Base-by-base conservation (phyloP, 768 basidiomycete genomes). In the Suillus fuscotomentosus region DNA sequence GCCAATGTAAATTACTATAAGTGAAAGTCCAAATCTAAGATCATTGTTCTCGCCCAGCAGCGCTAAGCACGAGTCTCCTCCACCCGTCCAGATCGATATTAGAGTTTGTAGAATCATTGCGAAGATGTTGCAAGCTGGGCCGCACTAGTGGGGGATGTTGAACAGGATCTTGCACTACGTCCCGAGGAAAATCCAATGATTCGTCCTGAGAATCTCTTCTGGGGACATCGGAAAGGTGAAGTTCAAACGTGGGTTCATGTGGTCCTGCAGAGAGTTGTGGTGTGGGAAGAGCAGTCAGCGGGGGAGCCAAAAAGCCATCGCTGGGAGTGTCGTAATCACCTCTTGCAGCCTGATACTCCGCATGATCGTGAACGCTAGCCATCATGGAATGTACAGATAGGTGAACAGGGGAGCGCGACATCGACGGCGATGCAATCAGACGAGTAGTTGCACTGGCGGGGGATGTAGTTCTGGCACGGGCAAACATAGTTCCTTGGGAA, bases 61-160 rank as follows among this genome's bases (percentile, higher is more conserved):
- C 67, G 41, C 14, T 60, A 45, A 68, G 39, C 24, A 68, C 67
- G 41, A 67, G 67, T 43, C 42, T 68, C 51, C 55, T 64, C 67
- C 67, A 68, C 55, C 62, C 65, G 17, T 68, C 41, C 56, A 64
- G 57, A 56, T 68, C 60, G n/a, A 68, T 56, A 51, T 22, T 66
- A 22, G 67, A 66, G 31, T 1, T 45, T 4, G 50, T 36, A 14
- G 67, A 68, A 22, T 68, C 65, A 36, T 39, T 55, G 36, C 67
- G 67, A 41, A 51, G 41, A 22, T 65, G 66, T 54, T 54, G 53
- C 53, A 54, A 36, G 39, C 14, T 13, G 13, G 60, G 42, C 31
- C 60, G 63, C 9, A 43, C 36, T 39, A 24, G 22, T 5, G 34
- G 24, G 11, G 51, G n/a, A 27, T 41, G 22, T 27, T 15, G 43